A percentile compares a stretch with the other conserved stretches of the same genome.
Evolutionary conservation across 1,139 yeast genomes (phyloP).

Genomic region (Yamadazyma spencermartinsiae): DNA sequence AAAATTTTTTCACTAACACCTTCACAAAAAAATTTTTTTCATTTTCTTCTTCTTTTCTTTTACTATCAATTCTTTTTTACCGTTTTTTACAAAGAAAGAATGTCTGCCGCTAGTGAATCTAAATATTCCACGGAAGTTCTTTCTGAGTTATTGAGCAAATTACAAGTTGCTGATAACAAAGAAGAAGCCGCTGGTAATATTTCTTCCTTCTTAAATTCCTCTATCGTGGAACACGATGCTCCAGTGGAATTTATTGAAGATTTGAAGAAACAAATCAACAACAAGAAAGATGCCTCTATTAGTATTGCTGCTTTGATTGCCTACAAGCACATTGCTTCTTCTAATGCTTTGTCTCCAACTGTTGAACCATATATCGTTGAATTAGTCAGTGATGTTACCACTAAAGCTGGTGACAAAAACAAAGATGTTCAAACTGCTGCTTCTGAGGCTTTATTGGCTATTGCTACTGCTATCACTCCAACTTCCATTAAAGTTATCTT

Average conservation of each 20-base stretch:
- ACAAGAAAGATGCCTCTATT: slow-evolving; percentile 60
- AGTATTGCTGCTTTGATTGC: slow-evolving; percentile 83
- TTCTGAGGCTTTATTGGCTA: slow-evolving; percentile 68
- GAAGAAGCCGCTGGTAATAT: slow-evolving; percentile 87
- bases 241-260: slow-evolving; percentile 85
- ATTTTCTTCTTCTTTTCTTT: slow-evolving; percentile 5
- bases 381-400: slow-evolving; percentile 67
- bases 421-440: slow-evolving; percentile 72
- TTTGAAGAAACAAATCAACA: slow-evolving; percentile 71
- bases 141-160: slow-evolving; percentile 89
- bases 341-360: slow-evolving; percentile 78
- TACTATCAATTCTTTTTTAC: slow-evolving; percentile 11
- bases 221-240: slow-evolving; percentile 97
- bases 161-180: slow-evolving; percentile 90
- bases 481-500: slow-evolving; percentile 87
- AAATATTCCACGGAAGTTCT: slow-evolving; percentile 78
- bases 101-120: slow-evolving; percentile 67
- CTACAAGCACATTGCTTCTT: slow-evolving; percentile 78
- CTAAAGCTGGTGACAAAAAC: slow-evolving; percentile 89
- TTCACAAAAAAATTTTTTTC: slow-evolving; percentile 1
- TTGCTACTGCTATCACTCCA: slow-evolving; percentile 85
- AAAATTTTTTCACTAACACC: slow-evolving; percentile 1
- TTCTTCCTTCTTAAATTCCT: slow-evolving; percentile 92
- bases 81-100: slow-evolving; percentile 18
- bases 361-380: slow-evolving; percentile 93